phyloP scores from a whole-genome alignment of 805 yeast genomes.

The Blastobotrys muscicola region DNA sequence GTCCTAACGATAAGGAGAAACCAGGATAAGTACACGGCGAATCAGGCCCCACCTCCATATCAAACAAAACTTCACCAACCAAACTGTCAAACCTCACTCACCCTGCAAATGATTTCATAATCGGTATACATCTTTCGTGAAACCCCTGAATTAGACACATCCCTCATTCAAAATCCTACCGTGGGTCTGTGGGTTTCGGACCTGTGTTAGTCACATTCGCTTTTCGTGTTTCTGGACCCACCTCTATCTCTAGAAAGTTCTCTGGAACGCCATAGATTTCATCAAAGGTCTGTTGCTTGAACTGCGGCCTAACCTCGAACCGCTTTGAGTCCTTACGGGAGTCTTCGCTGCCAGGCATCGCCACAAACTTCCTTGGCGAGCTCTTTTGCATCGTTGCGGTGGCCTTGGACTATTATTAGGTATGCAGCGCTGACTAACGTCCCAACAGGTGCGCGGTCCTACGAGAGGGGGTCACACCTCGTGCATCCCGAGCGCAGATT shows the following conservation, averaged over 20 bases:
- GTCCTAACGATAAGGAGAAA: no score
- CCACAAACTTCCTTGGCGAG: constrained; percentile 19
- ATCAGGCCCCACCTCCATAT: neutral
- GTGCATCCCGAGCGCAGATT: no score
- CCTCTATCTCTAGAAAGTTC: constrained; percentile 86
- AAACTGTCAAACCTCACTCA: constrained; percentile 20
- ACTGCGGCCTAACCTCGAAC: constrained; percentile 29
- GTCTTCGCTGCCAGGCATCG: constrained; percentile 23
- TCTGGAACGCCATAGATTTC: constrained; percentile 93
- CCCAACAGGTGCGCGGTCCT: no score
- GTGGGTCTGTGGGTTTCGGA: constrained; percentile 68
- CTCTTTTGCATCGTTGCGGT: constrained; percentile 12
- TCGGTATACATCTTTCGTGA: constrained; percentile 74
- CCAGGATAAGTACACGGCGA: no score
- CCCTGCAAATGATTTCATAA: constrained; percentile 77
- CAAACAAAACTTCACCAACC: neutral
- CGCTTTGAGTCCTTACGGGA: constrained; percentile 16
- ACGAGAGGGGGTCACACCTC: no score
- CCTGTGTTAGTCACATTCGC: constrained; percentile 22
- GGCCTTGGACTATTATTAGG: neutral
- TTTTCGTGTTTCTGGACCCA: constrained; percentile 23
- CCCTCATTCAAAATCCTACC: constrained; percentile 21
- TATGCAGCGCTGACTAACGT: neutral
- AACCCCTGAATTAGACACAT: constrained; percentile 18
- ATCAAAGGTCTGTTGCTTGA: constrained; percentile 55